Percentiles rank a stretch among this genome's conserved stretches.
phyloP scores from a whole-genome alignment of 192 early-diverging fungal genomes.

The Gryganskiella cystojenkinii region DNA sequence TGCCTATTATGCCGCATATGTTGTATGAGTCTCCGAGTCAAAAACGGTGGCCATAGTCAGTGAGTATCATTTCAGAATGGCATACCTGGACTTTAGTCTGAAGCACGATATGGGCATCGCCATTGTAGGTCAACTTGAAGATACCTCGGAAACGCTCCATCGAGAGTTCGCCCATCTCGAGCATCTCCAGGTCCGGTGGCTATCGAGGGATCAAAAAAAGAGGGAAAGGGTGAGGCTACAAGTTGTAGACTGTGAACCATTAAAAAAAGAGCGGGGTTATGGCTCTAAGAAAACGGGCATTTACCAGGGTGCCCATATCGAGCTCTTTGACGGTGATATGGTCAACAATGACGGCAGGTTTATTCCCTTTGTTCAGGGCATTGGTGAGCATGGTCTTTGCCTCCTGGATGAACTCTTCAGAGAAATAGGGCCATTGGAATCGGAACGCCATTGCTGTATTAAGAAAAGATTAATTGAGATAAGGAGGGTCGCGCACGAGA shows the following conservation, averaged over 20 bases:
- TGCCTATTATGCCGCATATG: conserved; percentile 65
- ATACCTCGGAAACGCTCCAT: conserved; percentile 94
- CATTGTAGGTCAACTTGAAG: conserved; percentile 93
- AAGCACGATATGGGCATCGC: conserved; percentile 92
- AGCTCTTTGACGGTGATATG: conserved; percentile 93
- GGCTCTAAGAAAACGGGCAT: no score
- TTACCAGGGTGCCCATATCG: conserved; percentile 90
- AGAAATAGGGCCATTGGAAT: conserved; percentile 96
- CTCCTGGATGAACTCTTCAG: conserved; percentile 85
- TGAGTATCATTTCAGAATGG: background rate
- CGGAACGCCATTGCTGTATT: conserved; percentile 86
- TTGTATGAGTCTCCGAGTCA: no score
- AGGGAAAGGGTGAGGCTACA: no score
- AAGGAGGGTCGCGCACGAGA: background rate
- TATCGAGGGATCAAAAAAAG: no score
- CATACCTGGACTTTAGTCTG: conserved; percentile 93
- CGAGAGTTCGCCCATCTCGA: conserved; percentile 97
- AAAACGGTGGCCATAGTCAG: background rate
- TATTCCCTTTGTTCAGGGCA: conserved; percentile 95
- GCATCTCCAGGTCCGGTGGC: conserved; percentile 96
- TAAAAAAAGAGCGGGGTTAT: background rate
- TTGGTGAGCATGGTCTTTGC: conserved; percentile 87
- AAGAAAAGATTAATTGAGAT: conserved; percentile 1
- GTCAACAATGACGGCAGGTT: conserved; percentile 92
- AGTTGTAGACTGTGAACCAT: background rate